A percentile compares a stretch with the other conserved stretches of the same genome.
Conservation (phyloP, 495 filamentous ascomycete species). For the Letharia columbiana region DNA sequence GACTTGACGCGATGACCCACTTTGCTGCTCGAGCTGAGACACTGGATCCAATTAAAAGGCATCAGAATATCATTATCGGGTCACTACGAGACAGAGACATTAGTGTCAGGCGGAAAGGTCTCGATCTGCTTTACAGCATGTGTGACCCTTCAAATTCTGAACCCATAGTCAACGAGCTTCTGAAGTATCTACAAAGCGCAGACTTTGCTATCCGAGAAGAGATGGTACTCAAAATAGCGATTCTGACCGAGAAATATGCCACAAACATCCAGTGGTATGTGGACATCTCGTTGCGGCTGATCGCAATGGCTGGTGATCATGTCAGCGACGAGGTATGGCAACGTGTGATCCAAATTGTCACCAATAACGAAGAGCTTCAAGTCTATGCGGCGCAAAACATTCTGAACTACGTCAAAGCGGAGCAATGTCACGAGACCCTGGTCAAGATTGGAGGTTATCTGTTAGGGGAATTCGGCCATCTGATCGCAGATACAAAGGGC, state of each 20-base stretch:
- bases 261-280: slow-evolving; percentile 99
- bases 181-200: slow-evolving; percentile 90
- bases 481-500: slow-evolving; percentile 88
- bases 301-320: slow-evolving; percentile 95
- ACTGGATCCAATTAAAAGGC: slow-evolving; percentile 94
- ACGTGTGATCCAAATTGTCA: slow-evolving; percentile 96
- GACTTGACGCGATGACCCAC: slow-evolving; percentile 96
- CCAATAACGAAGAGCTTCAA: slow-evolving; percentile 97
- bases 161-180: slow-evolving; percentile 84
- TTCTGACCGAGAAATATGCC: slow-evolving; percentile 96
- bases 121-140: slow-evolving; percentile 99
- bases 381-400: slow-evolving; percentile 92
- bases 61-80: slow-evolving; percentile 90
- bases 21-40: slow-evolving; percentile 91
- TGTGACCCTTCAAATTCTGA: slow-evolving; percentile 89
- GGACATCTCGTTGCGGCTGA: slow-evolving; percentile 87
- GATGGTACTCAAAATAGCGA: slow-evolving; percentile 98
- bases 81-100: slow-evolving; percentile 95
- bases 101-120: slow-evolving; percentile 87
- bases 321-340: slow-evolving; percentile 99
- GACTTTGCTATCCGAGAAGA: slow-evolving; percentile 98
- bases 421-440: slow-evolving; percentile 90
- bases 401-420: slow-evolving; percentile 78
- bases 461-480: slow-evolving; percentile 91
- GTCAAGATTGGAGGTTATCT: slow-evolving; percentile 97